Evolutionary conservation across 352 stramenopile species (phyloP).

Genomic region (Salisapilia sapeloensis): DNA sequence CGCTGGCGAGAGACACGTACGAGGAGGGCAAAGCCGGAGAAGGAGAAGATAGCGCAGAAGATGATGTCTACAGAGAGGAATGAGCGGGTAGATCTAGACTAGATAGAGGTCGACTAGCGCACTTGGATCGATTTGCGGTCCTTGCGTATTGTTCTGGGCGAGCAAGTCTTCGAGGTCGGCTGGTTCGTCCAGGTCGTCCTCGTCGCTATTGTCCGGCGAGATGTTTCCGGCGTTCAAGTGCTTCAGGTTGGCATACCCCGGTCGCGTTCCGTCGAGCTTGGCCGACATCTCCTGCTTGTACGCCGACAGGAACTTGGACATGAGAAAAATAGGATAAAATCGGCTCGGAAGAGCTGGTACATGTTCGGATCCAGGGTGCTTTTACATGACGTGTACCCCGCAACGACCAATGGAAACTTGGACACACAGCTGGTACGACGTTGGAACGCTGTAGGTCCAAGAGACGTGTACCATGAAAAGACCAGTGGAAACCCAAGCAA

Average conservation of each 20-base stretch:
- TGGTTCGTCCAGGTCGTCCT: constrained; percentile 31
- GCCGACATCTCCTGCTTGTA: constrained; percentile 68
- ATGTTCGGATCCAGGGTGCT: too few species aligned
- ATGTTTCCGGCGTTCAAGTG: constrained; percentile 66
- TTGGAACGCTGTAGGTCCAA: too few species aligned
- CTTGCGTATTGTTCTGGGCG: constrained; percentile 47
- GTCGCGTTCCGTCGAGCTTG: constrained; percentile 49
- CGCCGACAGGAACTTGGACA: too few species aligned
- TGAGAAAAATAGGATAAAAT: too few species aligned
- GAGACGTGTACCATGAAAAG: too few species aligned
- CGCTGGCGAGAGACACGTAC: constrained; percentile 9
- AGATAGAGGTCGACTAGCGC: constrained; percentile 1
- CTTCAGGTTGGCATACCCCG: constrained; percentile 69
- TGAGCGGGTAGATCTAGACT: neutral
- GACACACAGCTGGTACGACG: too few species aligned
- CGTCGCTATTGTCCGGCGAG: constrained; percentile 53
- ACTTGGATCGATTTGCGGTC: constrained; percentile 56
- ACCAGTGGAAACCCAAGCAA: neutral
- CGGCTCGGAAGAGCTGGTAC: too few species aligned
- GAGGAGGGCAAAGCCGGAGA: constrained; percentile 52
- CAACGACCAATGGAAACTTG: too few species aligned
- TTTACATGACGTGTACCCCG: too few species aligned
- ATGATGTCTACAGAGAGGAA: constrained; percentile 22
- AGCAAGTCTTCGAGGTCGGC: constrained; percentile 66
- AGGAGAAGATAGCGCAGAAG: constrained; percentile 62